phyloP scores from a whole-genome alignment of 768 basidiomycete species.

The Trametes cinnabarina region DNA sequence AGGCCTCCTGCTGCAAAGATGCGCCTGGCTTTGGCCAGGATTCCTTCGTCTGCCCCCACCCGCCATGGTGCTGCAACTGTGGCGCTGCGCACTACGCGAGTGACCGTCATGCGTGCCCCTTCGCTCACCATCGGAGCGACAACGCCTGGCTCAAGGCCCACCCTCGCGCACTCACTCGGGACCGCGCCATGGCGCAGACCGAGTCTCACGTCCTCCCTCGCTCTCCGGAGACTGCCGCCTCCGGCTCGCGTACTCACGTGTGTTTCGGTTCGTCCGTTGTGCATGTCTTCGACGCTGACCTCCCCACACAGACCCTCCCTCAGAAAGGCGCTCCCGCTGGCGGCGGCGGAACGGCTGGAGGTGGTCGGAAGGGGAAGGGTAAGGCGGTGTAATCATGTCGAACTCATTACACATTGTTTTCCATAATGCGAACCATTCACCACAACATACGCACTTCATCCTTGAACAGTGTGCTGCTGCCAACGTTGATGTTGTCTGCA shows the following conservation, averaged over 20 bases:
- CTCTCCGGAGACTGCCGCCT: neutral
- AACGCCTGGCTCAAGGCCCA: neutral
- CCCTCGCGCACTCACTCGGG: neutral
- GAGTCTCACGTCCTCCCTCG: neutral
- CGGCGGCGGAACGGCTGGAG: neutral
- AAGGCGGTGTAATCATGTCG: neutral
- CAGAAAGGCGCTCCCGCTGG: neutral
- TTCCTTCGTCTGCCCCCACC: neutral
- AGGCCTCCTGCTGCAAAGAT: neutral
- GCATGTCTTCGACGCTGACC: neutral
- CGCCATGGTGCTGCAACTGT: neutral
- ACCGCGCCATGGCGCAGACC: neutral
- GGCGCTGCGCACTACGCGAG: neutral
- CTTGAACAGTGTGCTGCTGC: neutral
- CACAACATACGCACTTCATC: neutral
- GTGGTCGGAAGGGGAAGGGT: neutral
- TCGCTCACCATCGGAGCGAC: neutral
- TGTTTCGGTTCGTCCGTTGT: neutral
- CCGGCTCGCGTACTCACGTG: neutral
- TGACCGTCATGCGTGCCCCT: neutral
- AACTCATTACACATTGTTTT: neutral
- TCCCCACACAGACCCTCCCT: neutral
- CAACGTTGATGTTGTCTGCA: neutral
- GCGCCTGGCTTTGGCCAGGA: neutral
- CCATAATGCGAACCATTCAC: conserved; percentile 1